These are phyloP conservation scores for Orbilia brochopaga DNA, from an alignment of 2,329 filamentous ascomycete species.

Conservation along the genomic window DNA sequence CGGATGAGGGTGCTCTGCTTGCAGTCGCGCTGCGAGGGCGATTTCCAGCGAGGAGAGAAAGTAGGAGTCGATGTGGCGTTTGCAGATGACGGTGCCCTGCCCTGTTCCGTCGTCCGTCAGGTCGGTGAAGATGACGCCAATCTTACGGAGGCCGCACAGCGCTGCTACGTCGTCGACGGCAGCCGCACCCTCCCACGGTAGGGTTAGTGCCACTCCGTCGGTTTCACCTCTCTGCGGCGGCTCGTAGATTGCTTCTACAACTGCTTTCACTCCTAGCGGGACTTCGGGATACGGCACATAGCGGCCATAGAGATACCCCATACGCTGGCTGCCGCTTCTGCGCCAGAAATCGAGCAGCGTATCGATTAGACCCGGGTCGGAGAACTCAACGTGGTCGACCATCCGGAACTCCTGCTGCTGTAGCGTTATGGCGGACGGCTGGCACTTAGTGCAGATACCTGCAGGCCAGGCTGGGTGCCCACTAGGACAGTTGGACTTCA, in stretches of 20 bases:
- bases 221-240: conserved; percentile 87
- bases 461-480: conserved; percentile 93
- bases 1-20: conserved; percentile 84
- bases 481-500: conserved; percentile 85
- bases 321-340: conserved; percentile 77
- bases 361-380: conserved; percentile 81
- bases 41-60: conserved; percentile 92
- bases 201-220: conserved; percentile 81
- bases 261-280: conserved; percentile 89
- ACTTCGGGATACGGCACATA: conserved; percentile 92
- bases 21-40: conserved; percentile 82
- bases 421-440: conserved; percentile 93
- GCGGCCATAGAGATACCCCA: conserved; percentile 89
- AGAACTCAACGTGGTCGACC: conserved; percentile 98
- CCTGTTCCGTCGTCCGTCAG: conserved; percentile 79
- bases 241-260: conserved; percentile 97
- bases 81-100: conserved; percentile 89
- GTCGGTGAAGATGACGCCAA: conserved; percentile 95
- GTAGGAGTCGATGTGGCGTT: conserved; percentile 93
- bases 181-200: conserved; percentile 82
- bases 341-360: conserved; percentile 92
- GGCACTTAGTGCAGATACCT: conserved; percentile 97
- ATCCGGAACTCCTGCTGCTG: conserved; percentile 93
- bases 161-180: conserved; percentile 80
- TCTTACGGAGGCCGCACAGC: conserved; percentile 81